Conservation (phyloP, 495 filamentous ascomycete genomes). For the Hypoxylon intermedium region DNA sequence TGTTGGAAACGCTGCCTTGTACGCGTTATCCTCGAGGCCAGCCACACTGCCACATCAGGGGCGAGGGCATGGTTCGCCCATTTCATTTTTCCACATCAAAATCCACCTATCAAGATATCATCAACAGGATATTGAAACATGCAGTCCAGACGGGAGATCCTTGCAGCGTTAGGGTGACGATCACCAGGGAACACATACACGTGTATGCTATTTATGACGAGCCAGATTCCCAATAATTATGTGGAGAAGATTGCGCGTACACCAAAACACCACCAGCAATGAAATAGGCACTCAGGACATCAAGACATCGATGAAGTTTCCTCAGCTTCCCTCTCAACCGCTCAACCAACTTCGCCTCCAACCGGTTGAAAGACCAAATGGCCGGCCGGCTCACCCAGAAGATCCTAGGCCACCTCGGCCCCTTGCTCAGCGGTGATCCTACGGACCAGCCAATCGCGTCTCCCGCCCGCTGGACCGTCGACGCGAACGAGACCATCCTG, state of each 20-base stretch:
- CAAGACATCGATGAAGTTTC: not conserved
- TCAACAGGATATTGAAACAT: too few species aligned
- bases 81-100: too few species aligned
- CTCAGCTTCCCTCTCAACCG: too few species aligned
- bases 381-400: conserved; percentile 36
- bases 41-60: too few species aligned
- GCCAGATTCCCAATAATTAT: conserved; percentile 13
- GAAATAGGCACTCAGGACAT: not conserved
- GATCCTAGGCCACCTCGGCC: conserved; percentile 34
- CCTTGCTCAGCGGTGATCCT: conserved; percentile 19
- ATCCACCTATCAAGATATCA: too few species aligned
- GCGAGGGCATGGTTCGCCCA: too few species aligned
- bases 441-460: not conserved
- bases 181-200: conserved; percentile 11
- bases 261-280: conserved; percentile 4
- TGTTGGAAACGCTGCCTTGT: too few species aligned
- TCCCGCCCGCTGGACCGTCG: conserved; percentile 24
- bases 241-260: conserved; percentile 38
- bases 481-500: conserved; percentile 28
- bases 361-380: conserved; percentile 8
- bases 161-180: too few species aligned
- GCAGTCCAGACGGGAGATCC: too few species aligned
- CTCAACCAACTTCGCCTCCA: not conserved
- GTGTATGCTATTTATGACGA: conserved; percentile 6
- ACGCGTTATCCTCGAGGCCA: too few species aligned